These are phyloP conservation scores for Amanita subjunquillea DNA, from an alignment of 768 basidiomycete species.

Conservation along the genomic window DNA sequence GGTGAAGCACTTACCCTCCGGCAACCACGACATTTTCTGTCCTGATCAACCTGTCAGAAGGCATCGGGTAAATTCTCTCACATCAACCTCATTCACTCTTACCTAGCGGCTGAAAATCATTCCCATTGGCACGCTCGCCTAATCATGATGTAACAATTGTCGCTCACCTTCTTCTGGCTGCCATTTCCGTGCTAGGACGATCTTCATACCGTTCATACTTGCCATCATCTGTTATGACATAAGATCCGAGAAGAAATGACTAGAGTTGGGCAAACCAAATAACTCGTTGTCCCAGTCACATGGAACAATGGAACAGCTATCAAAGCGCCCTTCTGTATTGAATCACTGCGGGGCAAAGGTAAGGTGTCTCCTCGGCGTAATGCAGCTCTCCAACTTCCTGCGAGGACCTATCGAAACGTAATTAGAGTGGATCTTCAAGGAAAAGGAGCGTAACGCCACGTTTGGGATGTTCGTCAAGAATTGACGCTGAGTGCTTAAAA, in stretches of 20 bases:
- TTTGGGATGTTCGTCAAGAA: constrained; percentile 38
- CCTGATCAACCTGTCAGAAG: constrained; percentile 24
- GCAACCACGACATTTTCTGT: constrained; percentile 32
- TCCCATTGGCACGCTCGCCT: background rate
- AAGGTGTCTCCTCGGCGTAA: constrained; percentile 30
- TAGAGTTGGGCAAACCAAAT: constrained; percentile 9
- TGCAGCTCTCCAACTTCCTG: constrained; percentile 21
- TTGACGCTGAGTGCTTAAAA: constrained; percentile 39
- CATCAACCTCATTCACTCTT: background rate
- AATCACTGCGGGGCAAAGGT: constrained; percentile 16
- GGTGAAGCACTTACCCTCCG: constrained; percentile 25
- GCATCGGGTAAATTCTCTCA: background rate
- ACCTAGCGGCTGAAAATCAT: constrained; percentile 21
- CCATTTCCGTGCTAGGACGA: constrained; percentile 44
- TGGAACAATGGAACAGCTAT: constrained; percentile 53
- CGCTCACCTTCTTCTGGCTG: constrained; percentile 30
- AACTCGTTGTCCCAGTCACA: constrained; percentile 33
- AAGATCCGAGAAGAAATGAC: background rate
- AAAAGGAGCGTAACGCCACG: constrained; percentile 13
- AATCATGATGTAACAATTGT: background rate
- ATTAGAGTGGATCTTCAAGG: constrained; percentile 2
- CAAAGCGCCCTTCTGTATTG: constrained; percentile 31
- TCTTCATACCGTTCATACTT: constrained; percentile 31
- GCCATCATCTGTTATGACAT: constrained; percentile 25
- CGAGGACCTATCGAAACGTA: constrained; percentile 18